Percentiles rank a stretch among this genome's conserved stretches.
Evolutionary conservation across 2,329 filamentous ascomycete species (phyloP).

Genomic region (Venturia pyrina): DNA sequence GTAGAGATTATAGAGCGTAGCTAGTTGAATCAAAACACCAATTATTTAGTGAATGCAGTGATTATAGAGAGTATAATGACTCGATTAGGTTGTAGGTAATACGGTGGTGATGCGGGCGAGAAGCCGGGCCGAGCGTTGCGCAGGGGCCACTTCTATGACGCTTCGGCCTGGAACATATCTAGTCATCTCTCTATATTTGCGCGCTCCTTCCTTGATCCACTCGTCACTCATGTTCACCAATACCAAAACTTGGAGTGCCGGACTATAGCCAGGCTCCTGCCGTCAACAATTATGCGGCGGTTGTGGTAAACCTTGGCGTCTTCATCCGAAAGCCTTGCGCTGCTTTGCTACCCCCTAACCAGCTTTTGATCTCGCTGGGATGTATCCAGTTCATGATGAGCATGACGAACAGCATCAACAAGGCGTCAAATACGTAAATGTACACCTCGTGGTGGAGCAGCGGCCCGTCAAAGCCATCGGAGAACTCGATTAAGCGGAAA

Average conservation of each 20-base stretch:
- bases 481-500: slow-evolving; percentile 41
- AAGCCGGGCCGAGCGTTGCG: too few relatives aligned
- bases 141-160: too few relatives aligned
- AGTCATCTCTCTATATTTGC: too few relatives aligned
- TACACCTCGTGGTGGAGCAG: slow-evolving; percentile 36
- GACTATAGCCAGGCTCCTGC: background rate
- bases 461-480: slow-evolving; percentile 33
- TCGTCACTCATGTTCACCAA: background rate
- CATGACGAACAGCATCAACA: slow-evolving; percentile 35
- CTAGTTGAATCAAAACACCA: too few relatives aligned
- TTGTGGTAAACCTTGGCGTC: background rate
- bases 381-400: slow-evolving; percentile 29
- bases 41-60: too few relatives aligned
- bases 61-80: too few relatives aligned
- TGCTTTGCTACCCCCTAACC: background rate
- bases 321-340: slow-evolving; percentile 2
- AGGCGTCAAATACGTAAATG: slow-evolving; percentile 39
- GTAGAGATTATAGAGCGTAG: too few relatives aligned
- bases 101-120: too few relatives aligned
- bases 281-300: background rate
- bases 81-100: too few relatives aligned
- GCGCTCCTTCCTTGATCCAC: background rate
- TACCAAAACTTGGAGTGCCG: background rate
- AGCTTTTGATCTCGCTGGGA: slow-evolving; percentile 17
- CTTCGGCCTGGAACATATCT: too few relatives aligned